These are phyloP conservation scores for Euphorbia lathyris DNA, from an alignment of 345 rosid genomes.

Conservation along the genomic window DNA sequence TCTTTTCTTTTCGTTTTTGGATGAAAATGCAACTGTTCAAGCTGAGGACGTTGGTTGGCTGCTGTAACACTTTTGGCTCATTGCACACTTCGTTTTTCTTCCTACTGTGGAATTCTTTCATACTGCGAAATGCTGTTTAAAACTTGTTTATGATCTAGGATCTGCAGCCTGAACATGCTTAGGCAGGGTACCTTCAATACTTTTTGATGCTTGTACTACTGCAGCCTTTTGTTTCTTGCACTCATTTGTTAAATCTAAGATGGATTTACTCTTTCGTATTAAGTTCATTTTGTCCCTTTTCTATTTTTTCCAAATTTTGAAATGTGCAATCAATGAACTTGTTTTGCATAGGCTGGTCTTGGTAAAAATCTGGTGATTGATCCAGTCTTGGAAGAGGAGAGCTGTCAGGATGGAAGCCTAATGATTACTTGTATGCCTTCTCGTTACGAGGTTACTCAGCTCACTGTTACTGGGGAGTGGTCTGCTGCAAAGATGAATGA, in stretches of 20 bases:
- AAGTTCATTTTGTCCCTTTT: not conserved
- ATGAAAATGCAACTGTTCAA: not conserved
- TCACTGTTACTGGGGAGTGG: slow-evolving; percentile 84
- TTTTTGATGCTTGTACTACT: not conserved
- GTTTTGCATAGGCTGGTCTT: slow-evolving; percentile 58
- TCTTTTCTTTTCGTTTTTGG: no score
- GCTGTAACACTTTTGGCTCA: not conserved
- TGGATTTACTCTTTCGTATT: slow-evolving; percentile 5
- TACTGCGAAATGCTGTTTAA: not conserved
- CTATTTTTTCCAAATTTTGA: not conserved
- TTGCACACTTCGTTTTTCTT: not conserved
- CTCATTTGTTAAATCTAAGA: not conserved
- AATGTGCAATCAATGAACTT: not conserved
- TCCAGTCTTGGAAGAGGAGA: slow-evolving; percentile 80
- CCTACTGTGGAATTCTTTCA: not conserved
- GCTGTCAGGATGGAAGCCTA: slow-evolving; percentile 82
- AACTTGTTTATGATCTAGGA: not conserved
- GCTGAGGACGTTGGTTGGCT: not conserved
- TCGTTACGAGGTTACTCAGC: slow-evolving; percentile 82
- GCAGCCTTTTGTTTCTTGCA: not conserved
- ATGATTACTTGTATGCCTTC: slow-evolving; percentile 89
- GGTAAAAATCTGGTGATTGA: slow-evolving; percentile 76
- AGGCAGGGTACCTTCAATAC: not conserved
- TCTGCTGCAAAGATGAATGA: slow-evolving; percentile 68
- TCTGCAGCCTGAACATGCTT: not conserved